Evolutionary conservation across 1,284 basidiomycete genomes (phyloP).

Genomic region (Pseudozyma sp.): DNA sequence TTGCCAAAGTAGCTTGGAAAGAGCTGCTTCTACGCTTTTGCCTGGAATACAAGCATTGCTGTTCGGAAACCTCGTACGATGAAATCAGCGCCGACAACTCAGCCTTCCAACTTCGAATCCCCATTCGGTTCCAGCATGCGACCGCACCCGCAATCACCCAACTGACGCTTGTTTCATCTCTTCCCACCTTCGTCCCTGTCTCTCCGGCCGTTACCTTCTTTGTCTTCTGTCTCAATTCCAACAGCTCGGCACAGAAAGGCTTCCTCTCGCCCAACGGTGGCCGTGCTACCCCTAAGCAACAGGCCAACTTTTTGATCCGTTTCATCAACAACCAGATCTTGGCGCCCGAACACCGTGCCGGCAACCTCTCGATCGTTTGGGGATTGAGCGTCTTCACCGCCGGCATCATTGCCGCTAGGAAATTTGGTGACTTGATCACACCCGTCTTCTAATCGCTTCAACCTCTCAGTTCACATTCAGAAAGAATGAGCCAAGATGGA

Average conservation of each 20-base stretch:
- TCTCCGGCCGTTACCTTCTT: too few species aligned
- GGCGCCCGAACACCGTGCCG: slow-evolving; percentile 61
- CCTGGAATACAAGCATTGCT: too few species aligned
- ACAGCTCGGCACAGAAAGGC: slow-evolving; percentile 51
- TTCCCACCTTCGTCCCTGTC: neutral
- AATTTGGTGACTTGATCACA: slow-evolving; percentile 57
- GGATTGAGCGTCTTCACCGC: slow-evolving; percentile 58
- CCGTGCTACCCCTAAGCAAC: slow-evolving; percentile 28
- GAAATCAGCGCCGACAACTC: too few species aligned
- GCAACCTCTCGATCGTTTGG: slow-evolving; percentile 63
- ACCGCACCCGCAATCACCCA: too few species aligned
- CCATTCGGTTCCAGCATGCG: too few species aligned
- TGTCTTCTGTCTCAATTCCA: too few species aligned
- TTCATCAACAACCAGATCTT: slow-evolving; percentile 59
- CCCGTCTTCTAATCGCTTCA: slow-evolving; percentile 51
- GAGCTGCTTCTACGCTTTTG: too few species aligned
- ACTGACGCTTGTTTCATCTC: neutral
- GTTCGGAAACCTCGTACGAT: too few species aligned
- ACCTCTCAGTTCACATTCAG: neutral
- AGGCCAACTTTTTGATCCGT: slow-evolving; percentile 42
- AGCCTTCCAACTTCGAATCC: too few species aligned
- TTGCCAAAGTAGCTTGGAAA: too few species aligned
- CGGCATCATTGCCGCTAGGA: slow-evolving; percentile 58
- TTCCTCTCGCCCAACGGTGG: slow-evolving; percentile 32
- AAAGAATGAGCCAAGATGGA: neutral